phyloP scores from a whole-genome alignment of 2,329 filamentous ascomycete genomes.

The Trichoderma endophyticum region DNA sequence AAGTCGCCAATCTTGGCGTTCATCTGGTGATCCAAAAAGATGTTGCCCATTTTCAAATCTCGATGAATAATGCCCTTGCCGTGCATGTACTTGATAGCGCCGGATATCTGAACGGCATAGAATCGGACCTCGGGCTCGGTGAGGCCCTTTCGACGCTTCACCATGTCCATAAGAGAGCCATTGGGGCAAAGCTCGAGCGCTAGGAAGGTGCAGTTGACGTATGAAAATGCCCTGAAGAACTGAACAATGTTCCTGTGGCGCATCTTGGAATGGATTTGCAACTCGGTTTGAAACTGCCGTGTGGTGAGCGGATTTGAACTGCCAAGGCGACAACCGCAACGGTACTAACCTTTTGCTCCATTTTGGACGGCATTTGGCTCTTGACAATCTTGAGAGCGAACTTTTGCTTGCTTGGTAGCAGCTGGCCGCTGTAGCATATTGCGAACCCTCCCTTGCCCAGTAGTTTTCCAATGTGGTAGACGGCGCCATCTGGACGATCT shows the following conservation, averaged over 20 bases:
- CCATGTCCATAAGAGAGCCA: slow-evolving; percentile 96
- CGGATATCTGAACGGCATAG: slow-evolving; percentile 91
- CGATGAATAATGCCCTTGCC: slow-evolving; percentile 93
- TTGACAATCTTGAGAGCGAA: slow-evolving; percentile 81
- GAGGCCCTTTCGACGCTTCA: slow-evolving; percentile 84
- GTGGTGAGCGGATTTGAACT: background rate
- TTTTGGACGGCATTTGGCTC: slow-evolving; percentile 76
- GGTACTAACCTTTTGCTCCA: slow-evolving; percentile 71
- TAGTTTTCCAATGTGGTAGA: slow-evolving; percentile 71
- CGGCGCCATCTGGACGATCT: slow-evolving; percentile 66
- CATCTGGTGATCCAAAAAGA: slow-evolving; percentile 92
- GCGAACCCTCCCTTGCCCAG: slow-evolving; percentile 81
- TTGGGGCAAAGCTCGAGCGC: slow-evolving; percentile 93
- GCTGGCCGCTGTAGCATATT: slow-evolving; percentile 71
- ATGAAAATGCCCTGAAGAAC: slow-evolving; percentile 91
- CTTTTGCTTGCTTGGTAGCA: slow-evolving; percentile 62
- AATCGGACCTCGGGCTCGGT: slow-evolving; percentile 92
- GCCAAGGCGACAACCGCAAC: background rate
- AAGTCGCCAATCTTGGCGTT: slow-evolving; percentile 98
- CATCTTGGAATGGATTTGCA: slow-evolving; percentile 98
- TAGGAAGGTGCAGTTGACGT: slow-evolving; percentile 84
- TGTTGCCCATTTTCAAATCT: slow-evolving; percentile 96
- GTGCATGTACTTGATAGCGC: slow-evolving; percentile 97
- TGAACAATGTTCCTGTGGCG: slow-evolving; percentile 92
- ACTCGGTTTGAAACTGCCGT: slow-evolving; percentile 68